These are phyloP conservation scores for Botrytis galanthina DNA, from an alignment of 2,329 filamentous ascomycete species.

Conservation along the genomic window DNA sequence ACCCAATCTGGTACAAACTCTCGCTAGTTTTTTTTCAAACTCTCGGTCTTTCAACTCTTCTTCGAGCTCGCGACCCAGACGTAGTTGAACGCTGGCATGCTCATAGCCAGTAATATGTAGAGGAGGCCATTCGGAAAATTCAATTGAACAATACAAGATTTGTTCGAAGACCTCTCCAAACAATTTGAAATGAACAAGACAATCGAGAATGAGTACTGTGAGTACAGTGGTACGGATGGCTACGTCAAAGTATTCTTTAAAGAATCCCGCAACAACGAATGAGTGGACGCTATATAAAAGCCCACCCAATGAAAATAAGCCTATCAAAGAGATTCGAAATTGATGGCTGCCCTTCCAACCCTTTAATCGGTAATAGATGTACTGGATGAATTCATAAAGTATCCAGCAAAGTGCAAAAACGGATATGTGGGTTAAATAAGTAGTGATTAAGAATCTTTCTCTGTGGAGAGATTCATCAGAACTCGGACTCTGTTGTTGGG, in stretches of 20 bases:
- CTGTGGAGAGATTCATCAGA: not conserved
- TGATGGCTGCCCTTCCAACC: not conserved
- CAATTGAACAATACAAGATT: not conserved
- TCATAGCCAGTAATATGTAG: rapidly evolving
- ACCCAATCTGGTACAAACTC: not conserved
- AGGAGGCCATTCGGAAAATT: not conserved
- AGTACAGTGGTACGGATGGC: rapidly evolving
- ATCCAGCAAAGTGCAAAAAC: not conserved
- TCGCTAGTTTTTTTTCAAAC: not conserved
- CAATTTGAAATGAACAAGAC: not conserved
- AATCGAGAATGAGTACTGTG: not conserved
- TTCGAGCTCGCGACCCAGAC: not conserved
- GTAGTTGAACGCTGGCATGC: not conserved
- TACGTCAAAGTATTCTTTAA: not conserved
- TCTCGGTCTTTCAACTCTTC: not conserved
- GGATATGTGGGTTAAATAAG: rapidly evolving
- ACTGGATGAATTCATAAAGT: not conserved
- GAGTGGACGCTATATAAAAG: rapidly evolving
- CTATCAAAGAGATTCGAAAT: not conserved
- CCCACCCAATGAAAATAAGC: not conserved
- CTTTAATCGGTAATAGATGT: not conserved
- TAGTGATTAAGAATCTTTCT: no score
- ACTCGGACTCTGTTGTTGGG: not conserved
- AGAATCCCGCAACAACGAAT: not conserved
- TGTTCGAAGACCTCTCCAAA: not conserved